Evolutionary conservation across 2,329 filamentous ascomycete species (phyloP).

Genomic region (Dactylellina sp.): DNA sequence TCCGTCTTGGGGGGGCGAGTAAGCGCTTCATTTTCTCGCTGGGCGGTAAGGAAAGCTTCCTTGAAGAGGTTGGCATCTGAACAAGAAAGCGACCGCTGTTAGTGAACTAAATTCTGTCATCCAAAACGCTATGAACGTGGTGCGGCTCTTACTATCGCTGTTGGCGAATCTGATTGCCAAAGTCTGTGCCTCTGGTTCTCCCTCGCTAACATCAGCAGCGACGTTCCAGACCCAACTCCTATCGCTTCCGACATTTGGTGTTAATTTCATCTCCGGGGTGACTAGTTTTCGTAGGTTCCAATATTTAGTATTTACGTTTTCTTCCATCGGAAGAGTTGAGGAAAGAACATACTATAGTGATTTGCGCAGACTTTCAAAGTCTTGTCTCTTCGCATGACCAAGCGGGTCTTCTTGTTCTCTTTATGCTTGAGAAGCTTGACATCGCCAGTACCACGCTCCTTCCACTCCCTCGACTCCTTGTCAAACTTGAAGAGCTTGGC

Average conservation of each 20-base stretch:
- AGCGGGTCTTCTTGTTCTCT: conserved; percentile 95
- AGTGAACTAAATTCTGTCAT: background rate
- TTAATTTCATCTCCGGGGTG: conserved; percentile 98
- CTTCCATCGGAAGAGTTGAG: background rate
- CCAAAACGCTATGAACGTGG: conserved; percentile 4
- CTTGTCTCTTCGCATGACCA: conserved; percentile 99
- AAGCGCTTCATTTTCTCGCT: conserved; percentile 92
- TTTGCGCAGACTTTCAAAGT: conserved; percentile 99
- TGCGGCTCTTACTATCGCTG: conserved; percentile 79
- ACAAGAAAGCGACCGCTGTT: conserved; percentile 11
- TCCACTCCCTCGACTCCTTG: conserved; percentile 92
- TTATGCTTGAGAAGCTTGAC: conserved; percentile 97
- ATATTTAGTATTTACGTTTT: conserved; percentile 57
- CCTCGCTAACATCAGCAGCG: conserved; percentile 96
- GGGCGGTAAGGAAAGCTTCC: conserved; percentile 95
- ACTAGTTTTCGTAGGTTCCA: conserved; percentile 71
- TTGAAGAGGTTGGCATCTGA: conserved; percentile 96
- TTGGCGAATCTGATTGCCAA: conserved; percentile 98
- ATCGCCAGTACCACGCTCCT: conserved; percentile 97
- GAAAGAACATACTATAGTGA: conserved; percentile 83
- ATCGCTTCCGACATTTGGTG: conserved; percentile 96
- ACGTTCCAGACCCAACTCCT: conserved; percentile 99
- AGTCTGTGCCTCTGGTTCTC: conserved; percentile 94
- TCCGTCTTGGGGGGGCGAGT: conserved; percentile 67
- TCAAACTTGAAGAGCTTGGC: conserved; percentile 99